Base-by-base conservation (phyloP, 768 basidiomycete species). In the Lactarius psammicola region DNA sequence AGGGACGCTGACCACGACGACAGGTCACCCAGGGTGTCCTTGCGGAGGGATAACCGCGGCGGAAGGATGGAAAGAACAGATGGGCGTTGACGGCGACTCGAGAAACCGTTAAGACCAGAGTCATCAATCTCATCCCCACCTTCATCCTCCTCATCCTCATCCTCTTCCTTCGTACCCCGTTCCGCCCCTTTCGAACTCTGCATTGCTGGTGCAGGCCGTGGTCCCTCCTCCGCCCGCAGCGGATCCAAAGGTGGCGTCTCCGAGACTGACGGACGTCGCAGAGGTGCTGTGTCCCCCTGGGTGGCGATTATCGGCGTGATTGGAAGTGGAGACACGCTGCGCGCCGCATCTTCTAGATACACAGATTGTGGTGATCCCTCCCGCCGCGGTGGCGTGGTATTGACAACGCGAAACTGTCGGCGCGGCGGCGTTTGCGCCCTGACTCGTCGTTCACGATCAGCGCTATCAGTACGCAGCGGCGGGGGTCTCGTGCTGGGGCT, bases 1-100 rank as follows among this genome's bases (percentile, higher is more conserved):
- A 70, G 56, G 4, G 69, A 69, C 17, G 61, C 68, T 17, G 69
- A 69, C 69, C 69, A 70, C 11, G 58, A 66, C 4, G 69, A 70
- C 30, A 70, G 33, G 36, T 70, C 69, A 2, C 69, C 69, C 17
- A 70, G 15, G 5, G 56, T 59, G 56, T 70, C 69, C 51, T 62
- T 63, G 33, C 69, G 67, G 33, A 70, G 68, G 4, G 69, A 70
- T 30, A 70, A 20, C 13, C 69, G 67, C 17, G 69, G 69, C 18
- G 69, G 69, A 17, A 63, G 57, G 33, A 70, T 64, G 36, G 69
- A 63, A n/a, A 70, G 60, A 20, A 26, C 30, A 13, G 68, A 30
- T 11, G 66, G 67, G 17, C 64, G 60, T 11, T 20, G 4, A 7
- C 58, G 51, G 15, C 9, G 40, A 30, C 34, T 33, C 42, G 55